phyloP scores from a whole-genome alignment of 1,284 basidiomycete genomes.

The Naganishia albida region DNA sequence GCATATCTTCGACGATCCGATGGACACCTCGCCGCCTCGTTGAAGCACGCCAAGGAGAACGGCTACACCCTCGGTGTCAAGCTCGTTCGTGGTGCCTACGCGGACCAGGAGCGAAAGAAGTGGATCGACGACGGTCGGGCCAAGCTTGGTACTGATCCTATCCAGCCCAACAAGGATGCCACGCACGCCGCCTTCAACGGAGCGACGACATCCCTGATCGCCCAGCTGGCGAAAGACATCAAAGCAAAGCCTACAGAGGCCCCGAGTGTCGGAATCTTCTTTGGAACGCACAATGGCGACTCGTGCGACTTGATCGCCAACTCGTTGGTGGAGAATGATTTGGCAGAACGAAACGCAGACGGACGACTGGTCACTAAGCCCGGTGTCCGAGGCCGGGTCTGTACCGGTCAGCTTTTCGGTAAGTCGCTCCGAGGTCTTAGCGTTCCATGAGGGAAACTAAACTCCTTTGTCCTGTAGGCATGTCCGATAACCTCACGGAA shows the following conservation, averaged over 20 bases:
- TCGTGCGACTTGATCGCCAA: conserved; percentile 66
- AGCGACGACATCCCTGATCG: conserved; percentile 65
- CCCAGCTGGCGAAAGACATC: conserved; percentile 53
- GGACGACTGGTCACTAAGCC: conserved; percentile 27
- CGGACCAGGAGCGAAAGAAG: conserved; percentile 65
- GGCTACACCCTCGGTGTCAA: conserved; percentile 86
- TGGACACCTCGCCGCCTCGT: conserved; percentile 64
- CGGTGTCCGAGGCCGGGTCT: conserved; percentile 67
- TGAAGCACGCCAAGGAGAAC: conserved; percentile 68
- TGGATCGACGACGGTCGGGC: conserved; percentile 47
- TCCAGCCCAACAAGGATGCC: conserved; percentile 59
- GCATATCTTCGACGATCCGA: conserved; percentile 71
- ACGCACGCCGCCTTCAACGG: conserved; percentile 80
- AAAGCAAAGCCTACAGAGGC: conserved; percentile 23
- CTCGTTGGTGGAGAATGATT: conserved; percentile 62
- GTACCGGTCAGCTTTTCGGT: conserved; percentile 84
- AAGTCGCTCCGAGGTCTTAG: conserved; percentile 39
- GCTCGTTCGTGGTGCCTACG: conserved; percentile 92
- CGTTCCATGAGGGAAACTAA: neutral
- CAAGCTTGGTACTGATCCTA: conserved; percentile 49
- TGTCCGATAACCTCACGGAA: conserved; percentile 78
- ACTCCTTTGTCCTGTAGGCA: conserved; percentile 59
- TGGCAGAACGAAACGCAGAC: conserved; percentile 55
- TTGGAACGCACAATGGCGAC: conserved; percentile 82
- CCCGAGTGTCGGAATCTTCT: conserved; percentile 68